These are phyloP conservation scores for Secale cereale DNA, from an alignment of 176 grass and related monocot species.

Conservation along the genomic window DNA sequence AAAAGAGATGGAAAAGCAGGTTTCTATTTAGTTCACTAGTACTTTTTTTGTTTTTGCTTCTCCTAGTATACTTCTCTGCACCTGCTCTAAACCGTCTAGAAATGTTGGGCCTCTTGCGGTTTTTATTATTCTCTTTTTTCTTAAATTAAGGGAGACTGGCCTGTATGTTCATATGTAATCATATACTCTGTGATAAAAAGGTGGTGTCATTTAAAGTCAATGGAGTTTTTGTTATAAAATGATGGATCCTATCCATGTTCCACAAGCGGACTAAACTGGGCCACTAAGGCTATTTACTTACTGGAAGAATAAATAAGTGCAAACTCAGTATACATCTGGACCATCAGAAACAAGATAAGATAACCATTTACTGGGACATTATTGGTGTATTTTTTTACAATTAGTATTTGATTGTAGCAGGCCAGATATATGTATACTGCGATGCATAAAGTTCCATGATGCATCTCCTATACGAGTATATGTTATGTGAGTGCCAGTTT, in stretches of 20 bases:
- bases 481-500: constrained; percentile 5
- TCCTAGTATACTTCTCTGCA: background rate
- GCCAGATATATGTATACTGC: background rate
- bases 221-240: background rate
- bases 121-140: background rate
- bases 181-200: background rate
- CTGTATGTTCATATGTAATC: background rate
- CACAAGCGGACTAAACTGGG: background rate
- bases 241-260: background rate
- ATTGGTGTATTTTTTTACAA: background rate
- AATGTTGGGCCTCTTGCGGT: background rate
- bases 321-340: background rate
- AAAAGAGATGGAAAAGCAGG: constrained; percentile 94
- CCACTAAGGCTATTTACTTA: background rate
- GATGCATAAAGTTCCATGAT: constrained; percentile 1
- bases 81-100: background rate
- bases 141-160: background rate
- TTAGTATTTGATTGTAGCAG: background rate
- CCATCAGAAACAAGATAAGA: constrained; percentile 10
- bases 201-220: background rate
- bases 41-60: background rate
- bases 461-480: background rate
- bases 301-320: background rate
- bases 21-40: constrained; percentile 10
- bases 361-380: background rate